These are phyloP conservation scores for Aspergillus chevalieri DNA, from an alignment of 2,329 filamentous ascomycete species.

Conservation along the genomic window DNA sequence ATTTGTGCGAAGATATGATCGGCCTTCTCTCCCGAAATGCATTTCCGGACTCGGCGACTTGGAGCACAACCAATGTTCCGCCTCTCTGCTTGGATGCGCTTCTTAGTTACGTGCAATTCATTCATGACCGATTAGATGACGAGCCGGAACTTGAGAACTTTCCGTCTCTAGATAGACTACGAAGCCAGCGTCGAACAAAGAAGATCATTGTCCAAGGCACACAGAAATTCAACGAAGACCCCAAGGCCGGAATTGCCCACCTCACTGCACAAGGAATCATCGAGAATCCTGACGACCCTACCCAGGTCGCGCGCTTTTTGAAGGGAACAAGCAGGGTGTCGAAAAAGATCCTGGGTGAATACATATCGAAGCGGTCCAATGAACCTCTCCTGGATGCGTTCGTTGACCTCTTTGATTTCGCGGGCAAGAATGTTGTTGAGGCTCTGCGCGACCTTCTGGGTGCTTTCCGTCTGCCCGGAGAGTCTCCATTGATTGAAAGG, in stretches of 20 bases:
- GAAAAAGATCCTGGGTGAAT: constrained; percentile 87
- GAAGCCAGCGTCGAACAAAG: constrained; percentile 71
- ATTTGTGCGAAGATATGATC: constrained; percentile 92
- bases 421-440: constrained; percentile 80
- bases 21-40: constrained; percentile 89
- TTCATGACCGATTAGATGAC: constrained; percentile 78
- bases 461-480: constrained; percentile 87
- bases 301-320: constrained; percentile 77
- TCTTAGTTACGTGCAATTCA: constrained; percentile 82
- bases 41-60: constrained; percentile 92
- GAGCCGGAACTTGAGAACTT: constrained; percentile 58
- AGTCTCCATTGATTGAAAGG: constrained; percentile 85
- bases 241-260: constrained; percentile 81
- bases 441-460: constrained; percentile 81
- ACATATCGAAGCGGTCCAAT: constrained; percentile 83
- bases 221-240: constrained; percentile 89
- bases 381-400: constrained; percentile 80
- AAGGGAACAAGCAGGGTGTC: constrained; percentile 82
- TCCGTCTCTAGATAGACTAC: constrained; percentile 59
- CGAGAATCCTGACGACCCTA: constrained; percentile 63
- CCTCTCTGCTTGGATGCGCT: constrained; percentile 89
- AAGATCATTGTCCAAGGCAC: constrained; percentile 83
- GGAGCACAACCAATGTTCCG: constrained; percentile 97
- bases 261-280: constrained; percentile 83
- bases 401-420: constrained; percentile 81